Percentiles rank a stretch among this genome's conserved stretches.
Evolutionary conservation across 352 stramenopile genomes (phyloP).

Genomic region (Phytophthora fragariaefolia): DNA sequence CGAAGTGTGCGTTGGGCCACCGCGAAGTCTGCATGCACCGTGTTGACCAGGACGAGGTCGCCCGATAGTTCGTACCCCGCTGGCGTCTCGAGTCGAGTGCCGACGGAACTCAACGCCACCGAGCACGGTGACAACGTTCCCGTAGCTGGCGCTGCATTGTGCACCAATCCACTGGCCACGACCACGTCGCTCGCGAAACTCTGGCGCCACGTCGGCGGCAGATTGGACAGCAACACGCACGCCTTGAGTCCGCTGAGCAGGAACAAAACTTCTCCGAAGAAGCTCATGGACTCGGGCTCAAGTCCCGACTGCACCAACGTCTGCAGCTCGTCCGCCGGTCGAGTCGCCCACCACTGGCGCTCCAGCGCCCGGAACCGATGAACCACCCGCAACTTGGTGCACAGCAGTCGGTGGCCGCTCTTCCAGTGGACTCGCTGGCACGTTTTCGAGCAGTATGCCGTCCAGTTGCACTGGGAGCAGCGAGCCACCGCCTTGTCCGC

Average conservation of each 20-base stretch:
- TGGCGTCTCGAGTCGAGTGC: slow-evolving; percentile 45
- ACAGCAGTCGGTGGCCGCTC: slow-evolving; percentile 42
- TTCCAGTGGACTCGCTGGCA: slow-evolving; percentile 67
- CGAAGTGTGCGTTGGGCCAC: slow-evolving; percentile 24
- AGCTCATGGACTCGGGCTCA: slow-evolving; percentile 58
- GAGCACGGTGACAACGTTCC: neutral
- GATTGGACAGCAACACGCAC: slow-evolving; percentile 72
- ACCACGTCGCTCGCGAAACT: slow-evolving; percentile 58
- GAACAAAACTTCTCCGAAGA: slow-evolving; percentile 83
- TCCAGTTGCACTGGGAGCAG: slow-evolving; percentile 64
- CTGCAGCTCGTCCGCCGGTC: slow-evolving; percentile 33
- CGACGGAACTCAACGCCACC: slow-evolving; percentile 32
- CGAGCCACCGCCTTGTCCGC: slow-evolving; percentile 28
- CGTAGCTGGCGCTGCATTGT: neutral
- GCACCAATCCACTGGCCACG: slow-evolving; percentile 43
- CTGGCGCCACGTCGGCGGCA: slow-evolving; percentile 50
- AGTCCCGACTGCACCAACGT: slow-evolving; percentile 37
- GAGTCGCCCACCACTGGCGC: slow-evolving; percentile 39
- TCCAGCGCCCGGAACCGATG: slow-evolving; percentile 41
- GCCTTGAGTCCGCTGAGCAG: slow-evolving; percentile 63
- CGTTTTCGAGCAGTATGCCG: slow-evolving; percentile 64
- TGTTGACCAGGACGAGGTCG: slow-evolving; percentile 57
- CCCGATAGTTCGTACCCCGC: slow-evolving; percentile 56
- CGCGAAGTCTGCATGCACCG: slow-evolving; percentile 32
- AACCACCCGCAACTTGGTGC: slow-evolving; percentile 33